These are phyloP conservation scores for Chrysoporthe deuterocubensis DNA, from an alignment of 2,329 filamentous ascomycete genomes.

Conservation along the genomic window DNA sequence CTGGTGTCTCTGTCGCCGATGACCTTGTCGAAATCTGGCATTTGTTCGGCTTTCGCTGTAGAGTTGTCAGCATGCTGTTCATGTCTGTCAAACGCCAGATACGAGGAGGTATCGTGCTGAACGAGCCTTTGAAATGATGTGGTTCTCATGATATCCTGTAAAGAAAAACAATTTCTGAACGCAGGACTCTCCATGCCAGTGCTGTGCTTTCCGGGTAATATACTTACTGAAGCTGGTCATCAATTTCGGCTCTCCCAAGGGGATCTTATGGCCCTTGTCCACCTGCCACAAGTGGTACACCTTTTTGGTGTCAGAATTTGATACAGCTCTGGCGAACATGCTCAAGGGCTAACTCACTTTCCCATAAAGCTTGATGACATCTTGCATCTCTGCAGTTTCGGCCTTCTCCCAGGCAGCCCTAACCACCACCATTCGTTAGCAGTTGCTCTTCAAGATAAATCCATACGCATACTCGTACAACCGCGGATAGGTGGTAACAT, in stretches of 20 bases:
- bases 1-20: slow-evolving; percentile 50
- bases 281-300: slow-evolving; percentile 87
- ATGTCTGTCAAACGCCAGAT: neutral
- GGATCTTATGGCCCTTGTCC: slow-evolving; percentile 68
- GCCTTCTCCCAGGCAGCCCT: slow-evolving; percentile 70
- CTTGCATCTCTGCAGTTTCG: slow-evolving; percentile 80
- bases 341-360: slow-evolving; percentile 50
- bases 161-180: no score
- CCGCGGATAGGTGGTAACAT: neutral
- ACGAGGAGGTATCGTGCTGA: no score
- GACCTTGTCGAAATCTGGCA: slow-evolving; percentile 47
- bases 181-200: neutral
- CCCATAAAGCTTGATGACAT: slow-evolving; percentile 75
- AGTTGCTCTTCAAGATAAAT: neutral
- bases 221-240: slow-evolving; percentile 56
- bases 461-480: neutral
- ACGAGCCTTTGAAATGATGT: no score
- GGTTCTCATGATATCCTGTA: no score
- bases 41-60: slow-evolving; percentile 43
- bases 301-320: neutral
- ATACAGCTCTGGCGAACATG: neutral
- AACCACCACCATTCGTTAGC: neutral
- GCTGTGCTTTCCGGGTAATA: neutral
- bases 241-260: slow-evolving; percentile 55
- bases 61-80: neutral